Percentiles rank a stretch among this genome's conserved stretches.
Evolutionary conservation across 1,284 basidiomycete species (phyloP).

Genomic region (Dichomitus squalens): DNA sequence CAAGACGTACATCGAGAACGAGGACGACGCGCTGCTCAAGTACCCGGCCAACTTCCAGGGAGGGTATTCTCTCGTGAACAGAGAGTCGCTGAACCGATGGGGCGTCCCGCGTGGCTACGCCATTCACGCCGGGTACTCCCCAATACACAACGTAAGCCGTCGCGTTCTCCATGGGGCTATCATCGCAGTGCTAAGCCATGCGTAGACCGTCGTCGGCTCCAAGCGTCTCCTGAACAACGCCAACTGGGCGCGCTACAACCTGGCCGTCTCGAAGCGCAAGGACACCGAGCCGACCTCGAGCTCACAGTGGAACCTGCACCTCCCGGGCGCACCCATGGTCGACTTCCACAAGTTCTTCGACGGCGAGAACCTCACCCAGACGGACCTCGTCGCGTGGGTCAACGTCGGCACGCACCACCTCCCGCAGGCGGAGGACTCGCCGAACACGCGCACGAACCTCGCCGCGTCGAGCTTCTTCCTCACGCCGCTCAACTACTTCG

Average conservation of each 20-base stretch:
- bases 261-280: conserved; percentile 59
- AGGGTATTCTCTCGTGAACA: conserved; percentile 61
- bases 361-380: conserved; percentile 59
- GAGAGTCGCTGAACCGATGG: conserved; percentile 57
- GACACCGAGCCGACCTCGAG: conserved; percentile 60
- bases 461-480: conserved; percentile 64
- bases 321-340: conserved; percentile 58
- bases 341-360: conserved; percentile 69
- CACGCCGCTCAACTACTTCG: conserved; percentile 66
- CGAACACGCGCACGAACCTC: conserved; percentile 62
- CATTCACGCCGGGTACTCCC: conserved; percentile 56
- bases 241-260: conserved; percentile 67
- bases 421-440: conserved; percentile 62
- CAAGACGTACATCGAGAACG: conserved; percentile 51
- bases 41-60: conserved; percentile 58
- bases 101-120: conserved; percentile 57
- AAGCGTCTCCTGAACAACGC: conserved; percentile 61
- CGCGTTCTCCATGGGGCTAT: not conserved
- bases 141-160: conserved; percentile 48
- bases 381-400: conserved; percentile 65
- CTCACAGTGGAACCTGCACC: conserved; percentile 62
- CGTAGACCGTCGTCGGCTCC: conserved; percentile 56
- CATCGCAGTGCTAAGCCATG: no score
- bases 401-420: conserved; percentile 68
- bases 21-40: conserved; percentile 57